Evolutionary conservation across 768 basidiomycete species (phyloP).

Genomic region (Xerocomus spinulosus): DNA sequence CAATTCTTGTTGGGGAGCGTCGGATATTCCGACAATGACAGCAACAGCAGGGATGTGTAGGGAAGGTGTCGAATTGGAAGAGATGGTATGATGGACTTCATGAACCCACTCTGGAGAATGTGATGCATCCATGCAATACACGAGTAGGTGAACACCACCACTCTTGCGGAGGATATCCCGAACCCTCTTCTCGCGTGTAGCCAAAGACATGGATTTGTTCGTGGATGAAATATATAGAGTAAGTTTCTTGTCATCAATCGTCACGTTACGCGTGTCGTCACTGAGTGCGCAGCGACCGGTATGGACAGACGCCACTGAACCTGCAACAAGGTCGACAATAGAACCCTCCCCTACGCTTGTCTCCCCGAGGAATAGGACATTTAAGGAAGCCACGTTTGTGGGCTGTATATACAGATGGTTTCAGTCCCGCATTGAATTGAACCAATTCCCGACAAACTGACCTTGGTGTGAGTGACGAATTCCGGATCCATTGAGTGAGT

Average conservation of each 20-base stretch:
- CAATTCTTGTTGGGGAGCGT: conserved; percentile 5
- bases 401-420: conserved; percentile 7
- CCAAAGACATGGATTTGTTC: conserved; percentile 2
- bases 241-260: conserved; percentile 16
- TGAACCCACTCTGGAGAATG: conserved; percentile 13
- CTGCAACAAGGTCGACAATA: conserved; percentile 17
- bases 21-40: conserved; percentile 13
- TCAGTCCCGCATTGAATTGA: conserved; percentile 4
- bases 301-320: background rate
- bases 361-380: conserved; percentile 22
- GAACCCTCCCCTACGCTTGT: conserved; percentile 15
- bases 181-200: background rate
- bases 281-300: background rate
- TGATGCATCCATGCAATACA: conserved; percentile 18
- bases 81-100: conserved; percentile 7
- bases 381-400: conserved; percentile 2
- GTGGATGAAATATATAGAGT: conserved; percentile 4
- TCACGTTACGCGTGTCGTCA: conserved; percentile 8
- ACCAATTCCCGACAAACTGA: conserved; percentile 1
- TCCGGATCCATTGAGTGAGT: conserved; percentile 8
- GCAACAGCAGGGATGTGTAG: conserved; percentile 13
- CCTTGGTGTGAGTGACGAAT: conserved; percentile 1
- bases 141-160: conserved; percentile 16
- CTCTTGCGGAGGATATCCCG: conserved; percentile 10
- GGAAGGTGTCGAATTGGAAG: background rate